Evolutionary conservation across 495 filamentous ascomycete genomes (phyloP), one percentile per base, ranked within the genome.

Genomic region (Thermothielavioides terrestris): DNA sequence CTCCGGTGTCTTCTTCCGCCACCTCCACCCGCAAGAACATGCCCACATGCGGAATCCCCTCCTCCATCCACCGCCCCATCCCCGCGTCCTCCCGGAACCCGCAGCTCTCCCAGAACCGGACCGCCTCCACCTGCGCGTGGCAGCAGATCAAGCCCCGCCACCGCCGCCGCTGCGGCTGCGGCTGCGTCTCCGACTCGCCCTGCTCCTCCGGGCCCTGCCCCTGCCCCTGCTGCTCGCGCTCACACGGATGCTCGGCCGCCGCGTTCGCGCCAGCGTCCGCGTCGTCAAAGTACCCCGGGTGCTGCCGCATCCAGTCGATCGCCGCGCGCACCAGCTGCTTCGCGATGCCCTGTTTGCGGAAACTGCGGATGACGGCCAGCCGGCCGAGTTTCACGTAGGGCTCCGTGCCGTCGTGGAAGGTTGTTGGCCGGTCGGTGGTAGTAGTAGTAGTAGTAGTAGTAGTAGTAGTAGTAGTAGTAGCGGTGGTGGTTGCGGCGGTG

Each of bases 41-140:
- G 12, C 84, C 88, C 25, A 89, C 77, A 75, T 95, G 90, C 57
- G 76, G 72, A 55, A 94, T 88, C 18, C 86, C 88, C 54, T 94
- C 88, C 69, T 95, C 89, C 32, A 71, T 68, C 87, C 89, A 96
- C 53, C 54, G 68, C 0, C 87, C 86, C 79, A 92, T 77, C 7
- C 62, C 66, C 60, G 79, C 71, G 67, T 95, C 89, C 7, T 75
- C 62, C 54, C 65, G 61, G 59, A 94, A 96, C 0, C 88, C 88
- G 64, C 79, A 71, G 45, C 68, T 68, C 47, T 57, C 60, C 77
- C 86, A 94, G 54, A 80, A 63, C 52, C 58, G 59, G 54, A 77
- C 73, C 22, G 83, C 81, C 11, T 66, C 54, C 51, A 71, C 75
- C 70, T 89, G 86, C 18, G 86, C 85, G 71, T 94, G 88, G 18